Base-by-base conservation (phyloP, 306 rosid genomes). In the Gastrolobium bilobum region DNA sequence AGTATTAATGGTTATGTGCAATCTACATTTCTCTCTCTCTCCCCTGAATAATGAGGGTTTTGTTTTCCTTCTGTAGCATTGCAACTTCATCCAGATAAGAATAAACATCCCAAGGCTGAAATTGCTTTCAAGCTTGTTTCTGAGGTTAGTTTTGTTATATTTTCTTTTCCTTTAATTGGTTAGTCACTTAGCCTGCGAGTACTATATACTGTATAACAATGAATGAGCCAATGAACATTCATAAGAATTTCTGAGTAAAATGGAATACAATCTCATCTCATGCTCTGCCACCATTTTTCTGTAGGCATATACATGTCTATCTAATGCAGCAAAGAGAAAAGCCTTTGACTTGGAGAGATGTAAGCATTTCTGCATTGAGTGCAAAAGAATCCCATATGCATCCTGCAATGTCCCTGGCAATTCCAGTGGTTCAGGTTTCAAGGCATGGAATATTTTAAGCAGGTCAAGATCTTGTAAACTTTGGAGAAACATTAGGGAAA, bases 11-110 rank as follows among this genome's bases (percentile, higher is more conserved):
- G 34, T 58, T 53, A 6, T 53, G 0, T 64, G n/a, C 20, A 73
- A 62, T 71, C 75, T 72, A 47, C 66, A 43, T 50, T 68, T 84
- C 44, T 35, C n/a, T 63, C 5, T 78, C 10, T 38, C 33, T 29
- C 50, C 6, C 13, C 2, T 70, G 81, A 75, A 54, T 14, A 60
- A 77, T 62, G 60, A 50, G 20, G 57, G 30, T 62, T 39, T 74
- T 20, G 4, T 31, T 37, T 29, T 5, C 3, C 11, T 50, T 44
- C 42, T 85, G 64, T 91, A 95, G 99, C 99, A 30, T 87, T 95
- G 77, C 96, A 91, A 68, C 94, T 95, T 84, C 99, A 95, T 74
- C 99, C 99, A 70, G 98, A 95, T 78, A 95, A 95, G 91, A 95
- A 95, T 82, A 81, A 89, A 63, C 97, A 95, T 40, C 91, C 98